Base-by-base conservation (phyloP, 2,329 filamentous ascomycete genomes). In the Chrysoporthe austroafricana region DNA sequence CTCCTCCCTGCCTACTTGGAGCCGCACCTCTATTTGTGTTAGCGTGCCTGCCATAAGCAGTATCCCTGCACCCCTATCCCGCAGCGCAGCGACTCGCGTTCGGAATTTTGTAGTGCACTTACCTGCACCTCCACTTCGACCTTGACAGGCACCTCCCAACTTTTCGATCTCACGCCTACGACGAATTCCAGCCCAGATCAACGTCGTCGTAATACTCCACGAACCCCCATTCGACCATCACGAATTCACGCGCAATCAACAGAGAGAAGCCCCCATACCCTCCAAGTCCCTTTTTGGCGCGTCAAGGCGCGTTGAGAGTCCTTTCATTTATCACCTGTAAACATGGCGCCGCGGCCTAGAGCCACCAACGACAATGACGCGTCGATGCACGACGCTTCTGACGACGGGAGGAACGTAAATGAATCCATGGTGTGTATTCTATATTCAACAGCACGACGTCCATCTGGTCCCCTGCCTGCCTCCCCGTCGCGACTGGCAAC, bases 301-400 rank as follows among this genome's bases (percentile, higher is more conserved):
- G 84, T 86, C 82, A 26, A 63, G 66, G 68, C 68, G 68, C 66
- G 68, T 70, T 36, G 60, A 57, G 50, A 36, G 50, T 42, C 58
- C 48, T 32, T 59, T 66, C 67, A 32, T 65, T 50, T 44, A 18
- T 26, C 79, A 78, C 76, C 72, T 70, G 11, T 73, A 66, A 78
- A 73, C 73, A 88, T 86, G 85, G 84, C 86, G 85, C 84, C 86
- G 74, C 84, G 86, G 71, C 77, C 81, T 74, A 83, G 85, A 73
- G 82, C 80, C 75, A 87, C 80, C 74, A 83, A 80, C 73, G 86
- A 89, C 71, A 82, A 82, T 48, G 86, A 89, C 82, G 85, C 86
- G 79, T 88, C 87, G 69, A 90, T 89, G 86, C 83, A 82, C 56
- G 88, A 90, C 76, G 85, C 82, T 64, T 84, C 84, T 36, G 84